phyloP scores from a whole-genome alignment of 2,329 filamentous ascomycete species.

The Proliferodiscus dingleyae region DNA sequence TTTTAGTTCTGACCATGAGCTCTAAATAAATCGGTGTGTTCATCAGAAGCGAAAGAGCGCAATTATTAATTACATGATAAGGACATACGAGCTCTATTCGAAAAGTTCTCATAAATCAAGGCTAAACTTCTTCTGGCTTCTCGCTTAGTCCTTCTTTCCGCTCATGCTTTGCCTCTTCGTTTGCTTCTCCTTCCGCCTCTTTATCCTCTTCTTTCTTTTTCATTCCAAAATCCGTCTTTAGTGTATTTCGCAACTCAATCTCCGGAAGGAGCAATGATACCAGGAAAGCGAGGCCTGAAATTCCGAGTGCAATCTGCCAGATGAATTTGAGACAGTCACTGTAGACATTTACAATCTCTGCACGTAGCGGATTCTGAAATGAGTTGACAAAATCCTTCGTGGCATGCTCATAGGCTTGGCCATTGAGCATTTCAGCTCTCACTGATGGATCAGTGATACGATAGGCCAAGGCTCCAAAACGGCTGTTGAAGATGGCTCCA shows the following conservation, averaged over 20 bases:
- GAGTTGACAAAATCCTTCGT: conserved; percentile 5
- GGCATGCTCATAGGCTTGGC: conserved; percentile 15
- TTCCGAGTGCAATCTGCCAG: conserved; percentile 11
- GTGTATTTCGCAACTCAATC: conserved; percentile 8
- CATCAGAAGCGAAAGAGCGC: no score
- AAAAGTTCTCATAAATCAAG: no score
- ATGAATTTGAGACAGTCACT: conserved; percentile 5
- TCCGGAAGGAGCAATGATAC: conserved; percentile 12
- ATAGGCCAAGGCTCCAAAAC: conserved; percentile 2
- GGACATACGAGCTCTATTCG: no score
- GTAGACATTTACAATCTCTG: conserved; percentile 7
- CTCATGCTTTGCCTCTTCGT: no score
- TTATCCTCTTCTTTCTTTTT: no score
- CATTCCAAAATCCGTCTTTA: conserved; percentile 16
- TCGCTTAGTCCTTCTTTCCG: no score
- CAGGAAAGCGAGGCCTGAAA: conserved; percentile 7
- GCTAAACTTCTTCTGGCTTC: no score
- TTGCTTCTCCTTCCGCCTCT: no score
- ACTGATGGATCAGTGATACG: conserved; percentile 5
- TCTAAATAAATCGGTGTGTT: no score
- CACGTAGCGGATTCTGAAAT: neutral
- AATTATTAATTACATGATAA: no score
- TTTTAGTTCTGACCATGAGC: no score
- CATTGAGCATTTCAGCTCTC: conserved; percentile 1
- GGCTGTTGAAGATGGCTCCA: conserved; percentile 14